Evolutionary conservation across 1,284 basidiomycete genomes (phyloP).

Genomic region (Apiotrichum porosum): DNA sequence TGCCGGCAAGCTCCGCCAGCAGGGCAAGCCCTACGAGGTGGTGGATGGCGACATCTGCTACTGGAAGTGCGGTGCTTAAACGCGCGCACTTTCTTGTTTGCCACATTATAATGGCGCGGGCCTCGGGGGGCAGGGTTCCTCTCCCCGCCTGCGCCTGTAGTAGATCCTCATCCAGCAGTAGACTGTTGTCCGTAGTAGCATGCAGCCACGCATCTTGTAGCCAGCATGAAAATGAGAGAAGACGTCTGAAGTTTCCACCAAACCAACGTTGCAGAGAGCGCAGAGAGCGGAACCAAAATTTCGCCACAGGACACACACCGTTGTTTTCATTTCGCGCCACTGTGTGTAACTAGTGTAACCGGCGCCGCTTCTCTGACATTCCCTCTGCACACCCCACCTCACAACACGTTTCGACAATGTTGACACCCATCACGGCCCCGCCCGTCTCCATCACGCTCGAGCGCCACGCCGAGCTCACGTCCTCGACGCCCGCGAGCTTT

Average conservation of each 20-base stretch:
- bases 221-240: neutral
- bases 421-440: constrained; percentile 17
- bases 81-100: neutral
- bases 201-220: constrained; percentile 6
- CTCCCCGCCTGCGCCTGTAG: no score
- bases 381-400: no score
- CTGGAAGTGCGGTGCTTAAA: constrained; percentile 40
- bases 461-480: constrained; percentile 61
- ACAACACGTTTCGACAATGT: no score
- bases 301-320: no score
- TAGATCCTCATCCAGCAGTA: constrained; percentile 4
- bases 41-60: constrained; percentile 51
- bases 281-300: no score
- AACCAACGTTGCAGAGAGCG: no score
- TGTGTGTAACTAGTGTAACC: no score
- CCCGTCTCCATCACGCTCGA: constrained; percentile 57
- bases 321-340: no score
- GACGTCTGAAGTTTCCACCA: no score
- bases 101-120: neutral
- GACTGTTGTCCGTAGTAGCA: constrained; percentile 3
- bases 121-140: no score
- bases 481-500: constrained; percentile 74
- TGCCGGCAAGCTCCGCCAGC: constrained; percentile 90
- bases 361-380: no score
- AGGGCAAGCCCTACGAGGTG: constrained; percentile 77